These are phyloP conservation scores for Cladosporium cucumerinum DNA, from an alignment of 2,329 filamentous ascomycete genomes.

Conservation along the genomic window DNA sequence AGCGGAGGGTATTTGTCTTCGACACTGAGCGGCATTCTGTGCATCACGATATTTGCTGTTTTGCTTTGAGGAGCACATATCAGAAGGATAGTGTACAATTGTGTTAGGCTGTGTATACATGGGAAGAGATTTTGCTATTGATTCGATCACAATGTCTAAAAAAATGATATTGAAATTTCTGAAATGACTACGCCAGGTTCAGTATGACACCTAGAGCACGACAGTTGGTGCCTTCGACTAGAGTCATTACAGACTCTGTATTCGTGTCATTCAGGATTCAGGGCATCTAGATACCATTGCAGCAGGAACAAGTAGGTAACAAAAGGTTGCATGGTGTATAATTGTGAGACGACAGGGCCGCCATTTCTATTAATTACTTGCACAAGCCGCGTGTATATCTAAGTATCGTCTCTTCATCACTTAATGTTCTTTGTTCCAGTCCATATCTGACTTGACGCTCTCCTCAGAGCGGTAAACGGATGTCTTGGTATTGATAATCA, in stretches of 20 bases:
- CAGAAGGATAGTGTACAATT: neutral
- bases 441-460: neutral
- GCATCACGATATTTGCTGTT: neutral
- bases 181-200: neutral
- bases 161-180: neutral
- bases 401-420: neutral
- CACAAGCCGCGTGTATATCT: neutral
- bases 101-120: neutral
- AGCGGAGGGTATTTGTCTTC: too few relatives aligned
- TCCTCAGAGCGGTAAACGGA: constrained; percentile 12
- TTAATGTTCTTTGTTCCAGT: neutral
- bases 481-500: constrained; percentile 9
- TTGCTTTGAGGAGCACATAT: neutral
- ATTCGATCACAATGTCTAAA: neutral
- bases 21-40: neutral
- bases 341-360: neutral
- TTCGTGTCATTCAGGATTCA: neutral
- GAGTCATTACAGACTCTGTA: neutral
- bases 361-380: neutral
- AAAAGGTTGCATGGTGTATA: neutral
- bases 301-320: neutral
- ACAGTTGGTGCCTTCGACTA: neutral
- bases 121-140: neutral
- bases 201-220: neutral
- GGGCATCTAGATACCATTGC: neutral